Evolutionary conservation across 805 yeast genomes (phyloP).

Genomic region (Wickerhamomyces alni): DNA sequence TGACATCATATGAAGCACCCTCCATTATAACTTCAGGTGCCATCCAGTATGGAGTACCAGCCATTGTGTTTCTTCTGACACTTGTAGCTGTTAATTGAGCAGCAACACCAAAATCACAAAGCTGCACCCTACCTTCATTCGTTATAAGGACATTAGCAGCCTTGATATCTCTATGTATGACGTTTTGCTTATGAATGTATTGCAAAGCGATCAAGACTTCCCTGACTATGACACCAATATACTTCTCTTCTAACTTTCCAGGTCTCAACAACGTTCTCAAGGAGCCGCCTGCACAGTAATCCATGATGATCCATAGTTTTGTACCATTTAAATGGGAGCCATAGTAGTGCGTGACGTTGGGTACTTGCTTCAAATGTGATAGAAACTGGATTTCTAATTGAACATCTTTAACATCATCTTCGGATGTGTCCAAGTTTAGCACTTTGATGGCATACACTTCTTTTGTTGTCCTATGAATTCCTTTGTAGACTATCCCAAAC

Average conservation of each 20-base stretch:
- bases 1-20: constrained; percentile 79
- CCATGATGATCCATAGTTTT: constrained; percentile 97
- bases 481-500: constrained; percentile 95
- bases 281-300: constrained; percentile 95
- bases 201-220: constrained; percentile 75
- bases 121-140: constrained; percentile 82
- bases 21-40: constrained; percentile 97
- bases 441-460: constrained; percentile 90
- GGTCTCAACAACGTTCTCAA: constrained; percentile 67
- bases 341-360: constrained; percentile 90
- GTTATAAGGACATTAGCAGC: constrained; percentile 92
- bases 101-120: constrained; percentile 98
- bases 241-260: constrained; percentile 81
- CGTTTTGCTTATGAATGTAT: constrained; percentile 81
- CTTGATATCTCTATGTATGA: constrained; percentile 92
- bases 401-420: constrained; percentile 91
- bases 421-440: constrained; percentile 83
- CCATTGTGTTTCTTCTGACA: constrained; percentile 86
- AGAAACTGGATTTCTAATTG: constrained; percentile 89
- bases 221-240: constrained; percentile 76
- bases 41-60: constrained; percentile 98
- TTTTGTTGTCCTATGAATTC: constrained; percentile 59
- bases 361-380: constrained; percentile 72
- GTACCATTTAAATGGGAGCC: constrained; percentile 86
- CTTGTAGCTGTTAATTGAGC: constrained; percentile 78